These are phyloP conservation scores for Serendipita sp. DNA, from an alignment of 768 basidiomycete genomes.

Conservation along the genomic window DNA sequence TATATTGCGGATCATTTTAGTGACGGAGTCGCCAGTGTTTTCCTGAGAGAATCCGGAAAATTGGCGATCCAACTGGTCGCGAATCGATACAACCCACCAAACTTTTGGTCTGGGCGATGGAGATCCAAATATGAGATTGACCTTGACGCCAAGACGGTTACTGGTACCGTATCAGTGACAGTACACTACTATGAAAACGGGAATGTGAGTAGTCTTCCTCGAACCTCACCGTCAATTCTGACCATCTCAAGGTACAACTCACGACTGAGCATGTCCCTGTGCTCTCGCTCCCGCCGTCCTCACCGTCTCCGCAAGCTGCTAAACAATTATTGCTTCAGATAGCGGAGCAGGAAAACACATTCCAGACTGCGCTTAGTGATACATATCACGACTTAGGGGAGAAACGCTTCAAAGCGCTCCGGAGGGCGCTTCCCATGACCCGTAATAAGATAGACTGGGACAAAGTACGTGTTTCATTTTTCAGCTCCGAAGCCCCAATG, in stretches of 20 bases:
- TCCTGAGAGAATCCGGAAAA: conserved; percentile 31
- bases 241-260: conserved; percentile 64
- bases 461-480: conserved; percentile 32
- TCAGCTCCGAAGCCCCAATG: not conserved
- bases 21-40: conserved; percentile 62
- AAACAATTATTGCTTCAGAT: conserved; percentile 67
- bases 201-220: conserved; percentile 38
- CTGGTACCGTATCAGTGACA: conserved; percentile 63
- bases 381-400: conserved; percentile 83
- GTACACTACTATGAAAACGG: conserved; percentile 98
- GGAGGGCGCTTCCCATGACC: conserved; percentile 82
- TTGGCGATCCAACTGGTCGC: conserved; percentile 77
- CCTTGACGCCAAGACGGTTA: conserved; percentile 40
- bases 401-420: conserved; percentile 80
- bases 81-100: conserved; percentile 86
- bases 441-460: conserved; percentile 95
- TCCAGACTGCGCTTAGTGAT: conserved; percentile 65
- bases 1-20: conserved; percentile 74
- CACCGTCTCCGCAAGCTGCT: conserved; percentile 35
- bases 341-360: conserved; percentile 60
- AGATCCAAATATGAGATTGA: conserved; percentile 73
- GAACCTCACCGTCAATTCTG: not conserved
- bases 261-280: conserved; percentile 54
- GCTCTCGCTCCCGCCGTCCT: conserved; percentile 43
- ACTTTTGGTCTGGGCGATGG: conserved; percentile 97